A percentile compares a stretch with the other conserved stretches of the same genome.
Evolutionary conservation across 371 early-diverging fungal species (phyloP).

Genomic region (Syncephalis plumigaleata): DNA sequence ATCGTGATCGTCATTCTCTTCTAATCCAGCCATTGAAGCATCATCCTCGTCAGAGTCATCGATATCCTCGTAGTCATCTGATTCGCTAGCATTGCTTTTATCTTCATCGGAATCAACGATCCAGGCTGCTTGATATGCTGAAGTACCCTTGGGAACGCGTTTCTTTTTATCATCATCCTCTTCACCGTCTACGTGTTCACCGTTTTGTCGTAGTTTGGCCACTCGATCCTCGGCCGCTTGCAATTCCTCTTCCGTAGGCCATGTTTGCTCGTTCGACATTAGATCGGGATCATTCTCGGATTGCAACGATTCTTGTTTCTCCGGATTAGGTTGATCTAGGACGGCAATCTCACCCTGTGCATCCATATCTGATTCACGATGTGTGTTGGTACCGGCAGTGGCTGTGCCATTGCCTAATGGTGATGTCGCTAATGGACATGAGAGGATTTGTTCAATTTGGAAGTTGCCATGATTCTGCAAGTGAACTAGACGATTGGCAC

Average conservation of each 20-base stretch:
- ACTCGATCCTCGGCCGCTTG: slow-evolving; percentile 52
- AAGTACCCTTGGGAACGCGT: slow-evolving; percentile 88
- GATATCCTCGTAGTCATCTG: slow-evolving; percentile 34
- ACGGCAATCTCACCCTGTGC: slow-evolving; percentile 23
- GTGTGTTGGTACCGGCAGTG: too few species aligned
- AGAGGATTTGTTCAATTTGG: slow-evolving; percentile 52
- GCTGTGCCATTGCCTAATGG: too few species aligned
- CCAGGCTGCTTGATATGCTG: slow-evolving; percentile 94
- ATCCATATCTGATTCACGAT: slow-evolving; percentile 8
- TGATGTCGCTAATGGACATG: slow-evolving; percentile 5
- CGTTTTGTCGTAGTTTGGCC: not conserved
- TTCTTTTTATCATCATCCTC: slow-evolving; percentile 25
- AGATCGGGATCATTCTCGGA: slow-evolving; percentile 78
- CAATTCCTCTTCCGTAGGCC: slow-evolving; percentile 93
- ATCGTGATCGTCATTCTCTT: too few species aligned
- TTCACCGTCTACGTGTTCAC: slow-evolving; percentile 8
- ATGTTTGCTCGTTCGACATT: slow-evolving; percentile 88
- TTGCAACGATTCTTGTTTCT: slow-evolving; percentile 55
- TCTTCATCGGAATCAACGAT: slow-evolving; percentile 65
- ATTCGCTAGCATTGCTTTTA: slow-evolving; percentile 29
- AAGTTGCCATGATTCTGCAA: slow-evolving; percentile 84
- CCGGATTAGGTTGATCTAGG: slow-evolving; percentile 40
- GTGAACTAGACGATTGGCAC: slow-evolving; percentile 79
- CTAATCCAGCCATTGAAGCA: not conserved
- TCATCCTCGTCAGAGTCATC: slow-evolving; percentile 17